phyloP scores from a whole-genome alignment of 805 yeast species.

The Nakazawaea peltata region DNA sequence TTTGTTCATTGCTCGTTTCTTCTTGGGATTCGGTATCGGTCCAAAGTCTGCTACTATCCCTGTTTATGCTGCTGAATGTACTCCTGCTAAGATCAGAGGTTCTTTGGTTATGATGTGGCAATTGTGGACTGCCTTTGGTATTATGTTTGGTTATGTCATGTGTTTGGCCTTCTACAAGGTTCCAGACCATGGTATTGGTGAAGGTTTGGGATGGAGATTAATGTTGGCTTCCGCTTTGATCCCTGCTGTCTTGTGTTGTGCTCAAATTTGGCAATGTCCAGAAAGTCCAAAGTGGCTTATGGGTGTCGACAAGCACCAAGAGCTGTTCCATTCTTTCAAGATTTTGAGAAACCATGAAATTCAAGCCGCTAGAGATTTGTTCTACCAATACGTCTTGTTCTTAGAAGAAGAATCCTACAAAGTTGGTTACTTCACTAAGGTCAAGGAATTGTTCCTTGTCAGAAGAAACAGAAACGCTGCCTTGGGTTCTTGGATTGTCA shows the following conservation, averaged over 20 bases:
- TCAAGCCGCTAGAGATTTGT: slow-evolving; percentile 63
- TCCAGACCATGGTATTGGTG: slow-evolving; percentile 33
- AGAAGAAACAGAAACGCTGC: slow-evolving; percentile 83
- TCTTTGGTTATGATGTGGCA: slow-evolving; percentile 71
- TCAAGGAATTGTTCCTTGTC: slow-evolving; percentile 54
- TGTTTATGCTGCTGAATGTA: slow-evolving; percentile 60
- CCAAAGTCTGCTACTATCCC: slow-evolving; percentile 74
- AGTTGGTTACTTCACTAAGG: slow-evolving; percentile 36
- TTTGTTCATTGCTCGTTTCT: slow-evolving; percentile 56
- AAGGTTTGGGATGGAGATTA: slow-evolving; percentile 60
- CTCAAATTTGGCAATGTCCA: slow-evolving; percentile 61
- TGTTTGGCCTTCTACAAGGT: slow-evolving; percentile 56
- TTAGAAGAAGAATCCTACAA: slow-evolving; percentile 50
- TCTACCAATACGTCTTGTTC: slow-evolving; percentile 58
- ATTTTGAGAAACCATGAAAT: slow-evolving; percentile 42
- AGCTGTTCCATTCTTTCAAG: slow-evolving; percentile 45
- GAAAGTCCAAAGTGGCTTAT: slow-evolving; percentile 75
- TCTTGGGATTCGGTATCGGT: slow-evolving; percentile 63
- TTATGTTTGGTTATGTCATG: slow-evolving; percentile 63
- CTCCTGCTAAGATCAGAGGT: slow-evolving; percentile 58
- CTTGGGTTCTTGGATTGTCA: slow-evolving; percentile 70
- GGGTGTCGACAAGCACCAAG: slow-evolving; percentile 58
- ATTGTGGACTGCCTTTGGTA: slow-evolving; percentile 67
- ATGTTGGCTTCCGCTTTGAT: slow-evolving; percentile 63
- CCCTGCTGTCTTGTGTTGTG: slow-evolving; percentile 53